Conservation (phyloP, 495 filamentous ascomycete species). For the Aspergillus diversus region DNA sequence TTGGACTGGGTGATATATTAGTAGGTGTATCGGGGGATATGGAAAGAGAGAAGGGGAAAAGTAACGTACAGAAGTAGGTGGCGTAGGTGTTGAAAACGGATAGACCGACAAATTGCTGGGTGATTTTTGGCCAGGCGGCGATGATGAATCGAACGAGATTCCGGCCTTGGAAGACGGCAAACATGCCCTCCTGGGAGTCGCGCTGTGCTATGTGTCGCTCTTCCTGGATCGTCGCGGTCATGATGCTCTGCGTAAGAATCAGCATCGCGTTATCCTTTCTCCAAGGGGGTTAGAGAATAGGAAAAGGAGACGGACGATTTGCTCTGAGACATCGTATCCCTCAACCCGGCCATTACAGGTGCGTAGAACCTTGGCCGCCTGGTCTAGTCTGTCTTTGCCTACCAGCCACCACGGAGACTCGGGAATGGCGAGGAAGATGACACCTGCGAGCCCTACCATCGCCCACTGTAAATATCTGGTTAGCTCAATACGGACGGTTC, state of each 20-base stretch:
- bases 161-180: constrained; percentile 42
- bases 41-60: too few relatives aligned
- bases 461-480: constrained; percentile 31
- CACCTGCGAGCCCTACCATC: constrained; percentile 33
- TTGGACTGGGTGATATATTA: constrained; percentile 30
- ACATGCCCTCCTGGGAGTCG: constrained; percentile 33
- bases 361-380: constrained; percentile 32
- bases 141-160: constrained; percentile 46
- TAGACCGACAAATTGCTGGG: constrained; percentile 47
- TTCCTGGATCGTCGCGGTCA: constrained; percentile 34
- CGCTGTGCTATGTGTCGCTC: constrained; percentile 36
- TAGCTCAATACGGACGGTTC: too few relatives aligned
- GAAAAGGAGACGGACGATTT: constrained; percentile 30
- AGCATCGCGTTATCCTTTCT: neutral
- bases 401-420: constrained; percentile 45
- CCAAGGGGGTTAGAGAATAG: neutral
- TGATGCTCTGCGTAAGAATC: constrained; percentile 27
- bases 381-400: constrained; percentile 40
- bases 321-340: constrained; percentile 36
- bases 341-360: constrained; percentile 34
- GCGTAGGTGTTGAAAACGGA: constrained; percentile 46
- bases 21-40: too few relatives aligned
- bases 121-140: constrained; percentile 46
- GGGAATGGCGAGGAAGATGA: constrained; percentile 38
- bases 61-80: constrained; percentile 39